A percentile compares a stretch with the other conserved stretches of the same genome.
phyloP scores from a whole-genome alignment of 2,329 filamentous ascomycete genomes.

The Ophioceras dolichostomum region DNA sequence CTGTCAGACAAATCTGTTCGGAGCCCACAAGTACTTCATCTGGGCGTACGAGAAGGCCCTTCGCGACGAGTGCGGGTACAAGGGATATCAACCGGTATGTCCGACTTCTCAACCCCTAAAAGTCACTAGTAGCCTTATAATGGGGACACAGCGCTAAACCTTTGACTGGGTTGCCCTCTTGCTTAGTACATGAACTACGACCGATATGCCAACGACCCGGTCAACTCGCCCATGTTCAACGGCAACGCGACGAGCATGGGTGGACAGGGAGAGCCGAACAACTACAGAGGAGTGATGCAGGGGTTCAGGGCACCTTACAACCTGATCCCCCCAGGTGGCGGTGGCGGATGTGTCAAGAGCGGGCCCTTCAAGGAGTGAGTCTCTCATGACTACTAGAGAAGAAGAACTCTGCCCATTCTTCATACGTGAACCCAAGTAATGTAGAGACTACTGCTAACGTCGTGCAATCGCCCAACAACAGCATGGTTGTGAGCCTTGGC shows the following conservation, averaged over 20 bases:
- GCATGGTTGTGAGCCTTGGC: conserved; percentile 27
- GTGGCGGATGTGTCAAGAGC: conserved; percentile 39
- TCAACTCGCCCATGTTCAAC: conserved; percentile 39
- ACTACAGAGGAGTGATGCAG: conserved; percentile 10
- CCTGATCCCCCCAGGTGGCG: conserved; percentile 30
- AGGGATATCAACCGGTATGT: conserved; percentile 17
- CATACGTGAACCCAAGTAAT: too few relatives aligned
- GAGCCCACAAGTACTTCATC: conserved; percentile 19
- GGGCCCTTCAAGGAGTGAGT: conserved; percentile 32
- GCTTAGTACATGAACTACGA: conserved; percentile 40
- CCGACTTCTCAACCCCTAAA: too few relatives aligned
- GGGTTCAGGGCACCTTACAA: conserved; percentile 11
- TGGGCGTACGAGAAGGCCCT: conserved; percentile 18
- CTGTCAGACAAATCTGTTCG: conserved; percentile 12
- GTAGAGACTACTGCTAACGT: background rate
- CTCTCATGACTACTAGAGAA: conserved; percentile 5
- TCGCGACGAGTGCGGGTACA: conserved; percentile 21
- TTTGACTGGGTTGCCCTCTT: too few relatives aligned
- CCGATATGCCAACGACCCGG: conserved; percentile 31
- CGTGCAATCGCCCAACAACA: conserved; percentile 9
- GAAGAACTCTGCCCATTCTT: too few relatives aligned
- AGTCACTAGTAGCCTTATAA: too few relatives aligned
- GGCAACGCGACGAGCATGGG: conserved; percentile 37
- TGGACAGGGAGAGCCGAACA: conserved; percentile 26
- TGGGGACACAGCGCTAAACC: too few relatives aligned